phyloP scores from a whole-genome alignment of 768 basidiomycete genomes.

The Heimioporus sp. region DNA sequence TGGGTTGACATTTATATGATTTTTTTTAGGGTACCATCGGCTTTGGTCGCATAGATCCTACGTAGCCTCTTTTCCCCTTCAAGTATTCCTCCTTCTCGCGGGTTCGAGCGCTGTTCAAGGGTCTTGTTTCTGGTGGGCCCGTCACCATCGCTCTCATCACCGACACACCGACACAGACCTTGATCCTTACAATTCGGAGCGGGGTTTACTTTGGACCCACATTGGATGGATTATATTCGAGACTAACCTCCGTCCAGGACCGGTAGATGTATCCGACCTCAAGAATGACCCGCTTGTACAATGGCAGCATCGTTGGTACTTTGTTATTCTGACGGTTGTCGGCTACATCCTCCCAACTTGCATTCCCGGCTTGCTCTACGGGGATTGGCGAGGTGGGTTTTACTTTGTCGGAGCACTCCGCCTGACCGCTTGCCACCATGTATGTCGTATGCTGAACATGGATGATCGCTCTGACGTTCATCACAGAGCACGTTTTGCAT shows the following conservation, averaged over 20 bases:
- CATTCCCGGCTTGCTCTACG: slow-evolving; percentile 70
- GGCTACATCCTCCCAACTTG: slow-evolving; percentile 68
- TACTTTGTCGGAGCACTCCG: slow-evolving; percentile 74
- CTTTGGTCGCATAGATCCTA: slow-evolving; percentile 87
- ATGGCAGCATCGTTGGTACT: slow-evolving; percentile 78
- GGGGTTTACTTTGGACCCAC: slow-evolving; percentile 78
- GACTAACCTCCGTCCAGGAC: slow-evolving; percentile 66
- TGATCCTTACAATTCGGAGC: slow-evolving; percentile 80
- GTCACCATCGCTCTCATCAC: slow-evolving; percentile 81
- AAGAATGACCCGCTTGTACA: slow-evolving; percentile 65
- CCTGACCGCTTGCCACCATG: slow-evolving; percentile 78
- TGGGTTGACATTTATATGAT: not conserved
- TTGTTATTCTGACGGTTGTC: slow-evolving; percentile 58
- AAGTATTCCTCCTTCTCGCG: slow-evolving; percentile 65
- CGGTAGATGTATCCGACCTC: slow-evolving; percentile 71
- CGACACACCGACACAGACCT: slow-evolving; percentile 84
- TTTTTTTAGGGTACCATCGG: slow-evolving; percentile 66
- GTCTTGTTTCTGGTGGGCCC: slow-evolving; percentile 86
- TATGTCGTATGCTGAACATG: slow-evolving; percentile 35
- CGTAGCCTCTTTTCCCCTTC: slow-evolving; percentile 69
- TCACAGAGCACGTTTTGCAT: slow-evolving; percentile 80
- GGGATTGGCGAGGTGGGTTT: slow-evolving; percentile 76
- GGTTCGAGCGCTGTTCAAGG: slow-evolving; percentile 85
- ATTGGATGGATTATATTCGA: slow-evolving; percentile 85
- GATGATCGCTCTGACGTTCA: not conserved